phyloP scores from a whole-genome alignment of 192 early-diverging fungal species.

The Phlyctochytrium bullatum region DNA sequence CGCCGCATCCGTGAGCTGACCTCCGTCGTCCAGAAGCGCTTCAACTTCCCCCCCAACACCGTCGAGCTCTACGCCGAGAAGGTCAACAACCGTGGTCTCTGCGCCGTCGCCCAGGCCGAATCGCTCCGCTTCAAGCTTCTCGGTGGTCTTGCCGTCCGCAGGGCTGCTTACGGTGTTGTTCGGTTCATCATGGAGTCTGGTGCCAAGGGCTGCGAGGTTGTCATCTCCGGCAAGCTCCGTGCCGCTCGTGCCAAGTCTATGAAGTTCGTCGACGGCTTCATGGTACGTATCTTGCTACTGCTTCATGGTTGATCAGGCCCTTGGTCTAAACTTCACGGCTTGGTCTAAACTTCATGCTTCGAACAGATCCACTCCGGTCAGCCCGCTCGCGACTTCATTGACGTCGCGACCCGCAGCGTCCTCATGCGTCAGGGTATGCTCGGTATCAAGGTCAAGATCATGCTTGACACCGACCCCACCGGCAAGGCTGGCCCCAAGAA shows the following conservation, averaged over 20 bases:
- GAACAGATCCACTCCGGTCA: slow-evolving; percentile 92
- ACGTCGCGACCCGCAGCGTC: slow-evolving; percentile 95
- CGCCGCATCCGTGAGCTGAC: slow-evolving; percentile 98
- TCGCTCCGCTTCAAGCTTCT: slow-evolving; percentile 97
- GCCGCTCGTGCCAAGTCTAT: slow-evolving; percentile 99
- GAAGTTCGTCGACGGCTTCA: slow-evolving; percentile 99
- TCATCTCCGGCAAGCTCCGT: slow-evolving; percentile 99
- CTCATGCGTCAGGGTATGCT: slow-evolving; percentile 97
- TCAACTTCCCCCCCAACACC: slow-evolving; percentile 98
- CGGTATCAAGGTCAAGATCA: slow-evolving; percentile 99
- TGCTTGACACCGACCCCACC: slow-evolving; percentile 91
- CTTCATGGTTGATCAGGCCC: background rate
- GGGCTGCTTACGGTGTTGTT: slow-evolving; percentile 97
- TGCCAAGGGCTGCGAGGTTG: slow-evolving; percentile 99
- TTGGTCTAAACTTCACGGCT: background rate
- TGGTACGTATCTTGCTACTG: slow-evolving; percentile 55
- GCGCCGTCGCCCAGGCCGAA: slow-evolving; percentile 98
- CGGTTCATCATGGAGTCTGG: slow-evolving; percentile 99
- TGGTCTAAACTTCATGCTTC: slow-evolving; percentile 7
- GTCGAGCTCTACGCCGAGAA: slow-evolving; percentile 99
- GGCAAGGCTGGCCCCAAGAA: slow-evolving; percentile 93
- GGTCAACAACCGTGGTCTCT: slow-evolving; percentile 95
- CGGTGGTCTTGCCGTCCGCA: slow-evolving; percentile 91
- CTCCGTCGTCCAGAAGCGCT: slow-evolving; percentile 97
- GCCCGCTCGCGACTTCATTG: slow-evolving; percentile 94